Conservation (phyloP, 352 stramenopile species). For the Phytophthora megakarya region DNA sequence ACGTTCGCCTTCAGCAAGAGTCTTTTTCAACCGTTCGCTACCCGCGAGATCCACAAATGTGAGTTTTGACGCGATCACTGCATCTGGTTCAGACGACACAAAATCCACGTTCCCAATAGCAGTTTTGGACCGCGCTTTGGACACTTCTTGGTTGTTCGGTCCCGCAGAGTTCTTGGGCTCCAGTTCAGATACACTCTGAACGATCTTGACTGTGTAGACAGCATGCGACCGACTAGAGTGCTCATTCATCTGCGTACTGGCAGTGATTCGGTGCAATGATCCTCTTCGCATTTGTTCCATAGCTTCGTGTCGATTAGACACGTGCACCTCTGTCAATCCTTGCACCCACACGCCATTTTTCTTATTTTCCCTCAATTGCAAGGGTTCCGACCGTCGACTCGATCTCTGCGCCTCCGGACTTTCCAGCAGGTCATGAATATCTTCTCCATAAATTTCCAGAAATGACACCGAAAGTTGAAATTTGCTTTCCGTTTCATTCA, state of each 20-base stretch:
- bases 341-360: constrained; percentile 78
- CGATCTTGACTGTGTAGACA: constrained; percentile 87
- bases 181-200: constrained; percentile 47
- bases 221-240: constrained; percentile 87
- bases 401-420: constrained; percentile 31
- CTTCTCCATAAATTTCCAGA: constrained; percentile 98
- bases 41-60: constrained; percentile 89
- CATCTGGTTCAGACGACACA: constrained; percentile 23
- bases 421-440: constrained; percentile 95
- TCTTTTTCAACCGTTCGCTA: constrained; percentile 88
- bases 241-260: constrained; percentile 90
- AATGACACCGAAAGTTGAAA: constrained; percentile 83
- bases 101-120: neutral
- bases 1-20: constrained; percentile 74
- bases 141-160: constrained; percentile 22
- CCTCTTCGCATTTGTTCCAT: constrained; percentile 83
- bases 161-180: constrained; percentile 11
- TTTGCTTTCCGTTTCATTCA: constrained; percentile 43
- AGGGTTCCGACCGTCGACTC: constrained; percentile 42
- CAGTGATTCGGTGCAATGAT: constrained; percentile 77
- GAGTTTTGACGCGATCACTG: constrained; percentile 73
- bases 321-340: constrained; percentile 75
- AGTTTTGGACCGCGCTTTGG: neutral
- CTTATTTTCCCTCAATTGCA: constrained; percentile 77
- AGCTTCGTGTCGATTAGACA: constrained; percentile 58